These are phyloP conservation scores for Fistulifera pelliculosa DNA, from an alignment of 108 stramenopile species.

Conservation along the genomic window DNA sequence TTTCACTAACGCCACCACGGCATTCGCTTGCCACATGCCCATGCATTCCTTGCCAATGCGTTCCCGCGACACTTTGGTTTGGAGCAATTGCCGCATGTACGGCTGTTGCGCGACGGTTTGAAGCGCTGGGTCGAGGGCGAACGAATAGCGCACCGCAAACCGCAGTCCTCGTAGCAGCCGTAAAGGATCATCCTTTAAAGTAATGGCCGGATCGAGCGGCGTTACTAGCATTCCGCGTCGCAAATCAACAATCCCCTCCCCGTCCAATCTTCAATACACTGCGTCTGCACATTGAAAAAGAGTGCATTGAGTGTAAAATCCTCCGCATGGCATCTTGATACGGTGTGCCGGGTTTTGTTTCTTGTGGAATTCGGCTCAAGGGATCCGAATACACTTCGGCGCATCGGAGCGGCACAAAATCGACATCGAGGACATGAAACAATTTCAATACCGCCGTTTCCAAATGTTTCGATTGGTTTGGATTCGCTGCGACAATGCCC, in stretches of 20 bases:
- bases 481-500: constrained; percentile 93
- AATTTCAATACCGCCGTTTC: constrained; percentile 94
- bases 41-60: constrained; percentile 87
- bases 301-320: constrained; percentile 95
- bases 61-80: constrained; percentile 80
- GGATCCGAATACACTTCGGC: constrained; percentile 70
- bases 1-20: not conserved
- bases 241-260: constrained; percentile 72
- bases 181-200: constrained; percentile 90
- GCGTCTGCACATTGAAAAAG: constrained; percentile 83
- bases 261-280: constrained; percentile 87
- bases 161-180: constrained; percentile 86
- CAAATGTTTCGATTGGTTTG: constrained; percentile 96
- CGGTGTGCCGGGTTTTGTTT: constrained; percentile 70
- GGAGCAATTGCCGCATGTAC: constrained; percentile 56
- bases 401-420: constrained; percentile 86
- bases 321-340: constrained; percentile 85
- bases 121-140: constrained; percentile 49
- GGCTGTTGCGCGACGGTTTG: constrained; percentile 40
- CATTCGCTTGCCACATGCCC: constrained; percentile 65
- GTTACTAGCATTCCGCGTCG: constrained; percentile 53
- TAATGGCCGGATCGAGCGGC: constrained; percentile 42
- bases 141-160: constrained; percentile 80
- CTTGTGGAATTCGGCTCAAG: constrained; percentile 81
- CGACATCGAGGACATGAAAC: constrained; percentile 67